Evolutionary conservation across 1,139 yeast genomes (phyloP).

Genomic region (Blastobotrys indianensis): DNA sequence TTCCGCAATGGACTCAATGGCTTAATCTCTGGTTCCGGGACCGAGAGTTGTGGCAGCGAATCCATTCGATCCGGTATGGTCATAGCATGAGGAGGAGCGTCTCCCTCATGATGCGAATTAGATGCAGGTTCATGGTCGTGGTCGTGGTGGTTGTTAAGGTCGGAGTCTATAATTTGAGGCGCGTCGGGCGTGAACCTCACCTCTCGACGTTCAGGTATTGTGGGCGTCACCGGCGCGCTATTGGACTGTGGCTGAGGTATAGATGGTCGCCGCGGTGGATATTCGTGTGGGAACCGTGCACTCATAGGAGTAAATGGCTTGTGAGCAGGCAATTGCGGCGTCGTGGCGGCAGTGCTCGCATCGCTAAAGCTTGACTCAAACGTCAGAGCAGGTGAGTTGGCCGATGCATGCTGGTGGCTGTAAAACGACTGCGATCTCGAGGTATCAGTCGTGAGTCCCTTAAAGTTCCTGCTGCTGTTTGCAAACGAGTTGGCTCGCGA

Average conservation of each 20-base stretch:
- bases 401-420: neutral
- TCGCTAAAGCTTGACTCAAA: neutral
- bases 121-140: too few species aligned
- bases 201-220: too few species aligned
- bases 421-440: constrained; percentile 2
- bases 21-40: too few species aligned
- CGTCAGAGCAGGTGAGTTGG: constrained; percentile 6
- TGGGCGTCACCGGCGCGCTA: too few species aligned
- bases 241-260: neutral
- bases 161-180: too few species aligned
- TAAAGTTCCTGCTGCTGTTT: constrained; percentile 3
- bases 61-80: too few species aligned
- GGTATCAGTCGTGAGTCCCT: constrained; percentile 8
- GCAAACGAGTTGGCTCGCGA: neutral
- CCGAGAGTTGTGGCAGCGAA: too few species aligned
- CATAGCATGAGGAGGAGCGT: too few species aligned
- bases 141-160: too few species aligned
- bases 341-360: constrained; percentile 5
- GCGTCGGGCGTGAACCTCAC: too few species aligned
- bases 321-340: constrained; percentile 3
- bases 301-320: constrained; percentile 3
- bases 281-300: neutral
- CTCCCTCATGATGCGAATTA: too few species aligned
- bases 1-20: too few species aligned
- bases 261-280: neutral